These are phyloP conservation scores for Pythium aristosporum DNA, from an alignment of 352 stramenopile genomes.

Conservation along the genomic window DNA sequence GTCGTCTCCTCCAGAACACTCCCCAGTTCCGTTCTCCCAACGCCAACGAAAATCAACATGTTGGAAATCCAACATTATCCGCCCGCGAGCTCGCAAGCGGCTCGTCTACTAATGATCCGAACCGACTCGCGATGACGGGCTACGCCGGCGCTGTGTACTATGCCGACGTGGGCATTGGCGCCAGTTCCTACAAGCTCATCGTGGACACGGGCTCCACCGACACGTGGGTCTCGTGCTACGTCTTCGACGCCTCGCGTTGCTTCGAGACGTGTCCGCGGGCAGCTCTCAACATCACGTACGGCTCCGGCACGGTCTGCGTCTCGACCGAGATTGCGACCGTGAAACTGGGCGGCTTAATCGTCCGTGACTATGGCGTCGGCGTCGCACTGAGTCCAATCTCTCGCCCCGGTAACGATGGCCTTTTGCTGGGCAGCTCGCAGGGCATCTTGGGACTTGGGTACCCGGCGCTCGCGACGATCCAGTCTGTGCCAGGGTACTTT, in stretches of 20 bases:
- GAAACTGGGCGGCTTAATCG: slow-evolving; percentile 40
- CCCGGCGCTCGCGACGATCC: slow-evolving; percentile 44
- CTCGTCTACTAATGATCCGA: not conserved
- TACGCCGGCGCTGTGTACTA: slow-evolving; percentile 71
- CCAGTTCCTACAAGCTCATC: slow-evolving; percentile 44
- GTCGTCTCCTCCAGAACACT: slow-evolving; percentile 2
- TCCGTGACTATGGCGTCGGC: slow-evolving; percentile 55
- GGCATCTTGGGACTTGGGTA: slow-evolving; percentile 73
- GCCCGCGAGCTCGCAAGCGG: too few relatives aligned
- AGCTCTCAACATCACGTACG: slow-evolving; percentile 55
- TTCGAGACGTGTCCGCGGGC: slow-evolving; percentile 39
- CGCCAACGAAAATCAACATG: not conserved
- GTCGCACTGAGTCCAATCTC: slow-evolving; percentile 55
- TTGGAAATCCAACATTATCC: not conserved
- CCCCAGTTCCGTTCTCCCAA: not conserved
- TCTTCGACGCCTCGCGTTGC: slow-evolving; percentile 42
- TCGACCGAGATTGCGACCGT: slow-evolving; percentile 35
- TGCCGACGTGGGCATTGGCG: slow-evolving; percentile 47
- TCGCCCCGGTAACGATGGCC: slow-evolving; percentile 30
- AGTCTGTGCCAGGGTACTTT: slow-evolving; percentile 44
- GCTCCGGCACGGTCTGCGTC: slow-evolving; percentile 68
- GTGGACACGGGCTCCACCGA: slow-evolving; percentile 81
- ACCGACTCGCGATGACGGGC: slow-evolving; percentile 32
- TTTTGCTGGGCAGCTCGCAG: slow-evolving; percentile 49
- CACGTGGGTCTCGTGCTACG: slow-evolving; percentile 73